Base-by-base conservation (phyloP, 805 yeast species). In the Teunomyces aglyptinius region DNA sequence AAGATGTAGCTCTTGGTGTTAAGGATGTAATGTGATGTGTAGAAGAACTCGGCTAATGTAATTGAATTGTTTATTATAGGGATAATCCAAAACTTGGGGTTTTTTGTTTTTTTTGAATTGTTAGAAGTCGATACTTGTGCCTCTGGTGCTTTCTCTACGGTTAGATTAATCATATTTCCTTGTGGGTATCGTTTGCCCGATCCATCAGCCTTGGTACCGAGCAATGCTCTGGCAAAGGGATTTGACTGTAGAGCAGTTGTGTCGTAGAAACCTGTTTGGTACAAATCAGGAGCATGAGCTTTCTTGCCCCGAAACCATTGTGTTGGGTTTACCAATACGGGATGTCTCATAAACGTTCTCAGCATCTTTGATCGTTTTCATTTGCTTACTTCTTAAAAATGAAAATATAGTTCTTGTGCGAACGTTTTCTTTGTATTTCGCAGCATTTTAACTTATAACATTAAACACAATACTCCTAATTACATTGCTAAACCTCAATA, bases 261-360 rank as follows among this genome's bases (percentile, higher is more conserved):
- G 29, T 58, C 50, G 43, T 63, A 65, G 42, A 40, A 60, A 3
- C 34, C 49, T 4, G 29, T 15, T 7, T 40, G 43, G 47, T 64
- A 65, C 5, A 57, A 44, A 5, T 57, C 48, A 5, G 55, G 45
- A 1, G 56, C 43, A 12, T 61, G 65, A 20, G 52, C 57, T 43
- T 59, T 60, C 5, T 52, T 57, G 18, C 49, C 50, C 8, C 51
- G 47, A 6, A 67, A 54, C 61, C 65, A 63, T 36, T 61, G 59
- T 22, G 53, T 48, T 0, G 73, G 73, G 47, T 64, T 65, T 12
- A 48, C 50, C 35, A 69, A 47, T 5, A 67, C 41, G 5, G 73
- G 73, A 50, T 67, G 73, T 22, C 58, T 56, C 42, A 51, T 45
- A 44, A 51, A 50, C 16, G 38, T 22, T 40, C 27, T 39, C 42